Percentiles rank a stretch among this genome's conserved stretches.
Conservation (phyloP, 768 basidiomycete species). For the Stropharia rugosoannulata region DNA sequence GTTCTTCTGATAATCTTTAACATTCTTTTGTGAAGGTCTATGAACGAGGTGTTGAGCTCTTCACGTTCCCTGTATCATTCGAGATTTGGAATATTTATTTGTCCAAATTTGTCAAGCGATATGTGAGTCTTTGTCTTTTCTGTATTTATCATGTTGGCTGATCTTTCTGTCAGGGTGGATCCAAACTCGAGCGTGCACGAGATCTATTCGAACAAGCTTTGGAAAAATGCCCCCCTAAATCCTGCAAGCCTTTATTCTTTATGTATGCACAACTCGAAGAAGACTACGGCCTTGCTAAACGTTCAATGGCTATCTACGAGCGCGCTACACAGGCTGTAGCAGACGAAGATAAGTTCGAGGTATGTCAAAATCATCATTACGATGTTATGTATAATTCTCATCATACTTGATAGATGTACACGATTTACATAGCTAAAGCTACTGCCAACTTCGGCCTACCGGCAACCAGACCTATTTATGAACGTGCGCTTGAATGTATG, state of each 20-base stretch:
- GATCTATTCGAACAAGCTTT: slow-evolving; percentile 98
- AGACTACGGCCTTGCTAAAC: slow-evolving; percentile 91
- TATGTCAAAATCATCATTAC: slow-evolving; percentile 30
- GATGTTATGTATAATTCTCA: background rate
- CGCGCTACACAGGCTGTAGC: slow-evolving; percentile 85
- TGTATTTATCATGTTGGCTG: background rate
- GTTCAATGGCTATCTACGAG: slow-evolving; percentile 95
- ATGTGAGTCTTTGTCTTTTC: slow-evolving; percentile 52
- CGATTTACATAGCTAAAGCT: slow-evolving; percentile 96
- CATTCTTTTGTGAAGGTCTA: slow-evolving; percentile 61
- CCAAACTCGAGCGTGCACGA: slow-evolving; percentile 92
- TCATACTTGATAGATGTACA: slow-evolving; percentile 71
- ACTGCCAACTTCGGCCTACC: slow-evolving; percentile 95
- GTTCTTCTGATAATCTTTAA: background rate
- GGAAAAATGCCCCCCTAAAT: slow-evolving; percentile 93
- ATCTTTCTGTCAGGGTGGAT: slow-evolving; percentile 62
- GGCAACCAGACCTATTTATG: slow-evolving; percentile 94
- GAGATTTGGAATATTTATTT: slow-evolving; percentile 99
- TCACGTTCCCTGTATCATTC: slow-evolving; percentile 97
- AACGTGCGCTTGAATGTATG: slow-evolving; percentile 81
- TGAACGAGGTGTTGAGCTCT: slow-evolving; percentile 94
- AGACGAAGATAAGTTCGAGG: slow-evolving; percentile 94
- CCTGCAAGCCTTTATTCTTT: slow-evolving; percentile 91
- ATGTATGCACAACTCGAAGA: slow-evolving; percentile 98
- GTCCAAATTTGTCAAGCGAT: slow-evolving; percentile 95